Evolutionary conservation across 2,329 filamentous ascomycete genomes (phyloP), one percentile per base, ranked within the genome.

Genomic region (Apiospora kogelbergensis): DNA sequence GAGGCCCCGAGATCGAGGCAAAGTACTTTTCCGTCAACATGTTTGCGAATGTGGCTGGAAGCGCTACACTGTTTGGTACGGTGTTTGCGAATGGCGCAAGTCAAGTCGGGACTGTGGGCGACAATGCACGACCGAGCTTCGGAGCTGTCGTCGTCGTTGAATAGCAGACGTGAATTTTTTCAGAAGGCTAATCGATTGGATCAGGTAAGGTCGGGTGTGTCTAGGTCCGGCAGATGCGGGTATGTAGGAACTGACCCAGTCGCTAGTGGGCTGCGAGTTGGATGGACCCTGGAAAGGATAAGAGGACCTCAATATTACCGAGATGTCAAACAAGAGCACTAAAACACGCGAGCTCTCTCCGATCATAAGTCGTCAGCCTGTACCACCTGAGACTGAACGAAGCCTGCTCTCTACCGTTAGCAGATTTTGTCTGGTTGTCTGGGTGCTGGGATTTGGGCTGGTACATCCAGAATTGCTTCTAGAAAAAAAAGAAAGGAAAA

Each of bases 1-100:
- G 88, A 63, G 86, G 84, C 30, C 88, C 89, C 68, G 84, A 84
- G 71, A 90, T 83, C 66, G 88, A 83, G 44, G 87, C 86, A 72
- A 90, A 83, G 76, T 90, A 88, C 70, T 85, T 84, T 76, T 91
- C 88, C 26, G 86, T 84, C 67, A 90, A 76, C 88, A 90, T 90
- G 11, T 65, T 60, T 15, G 53, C 53, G 33, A 41, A 40, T 41
- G 20, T 65, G 15, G 63, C 10, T 30, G 24, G 63, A 65, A 13
- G 9, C n/a, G 22, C 41, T 44, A n/a, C 10, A 42, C 41, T 44
- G 40, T 24, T 10, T 11, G 63, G 40, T 65, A 20, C 37, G 63
- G 63, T 65, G 30, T n/a, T 60, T 60, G 53, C 53, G 53, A 37
- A 33, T 30, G 30, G 20, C 53, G 53, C n/a, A 37, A 37, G 30